Base-by-base conservation (phyloP, 768 basidiomycete species). In the Stropharia rugosoannulata region DNA sequence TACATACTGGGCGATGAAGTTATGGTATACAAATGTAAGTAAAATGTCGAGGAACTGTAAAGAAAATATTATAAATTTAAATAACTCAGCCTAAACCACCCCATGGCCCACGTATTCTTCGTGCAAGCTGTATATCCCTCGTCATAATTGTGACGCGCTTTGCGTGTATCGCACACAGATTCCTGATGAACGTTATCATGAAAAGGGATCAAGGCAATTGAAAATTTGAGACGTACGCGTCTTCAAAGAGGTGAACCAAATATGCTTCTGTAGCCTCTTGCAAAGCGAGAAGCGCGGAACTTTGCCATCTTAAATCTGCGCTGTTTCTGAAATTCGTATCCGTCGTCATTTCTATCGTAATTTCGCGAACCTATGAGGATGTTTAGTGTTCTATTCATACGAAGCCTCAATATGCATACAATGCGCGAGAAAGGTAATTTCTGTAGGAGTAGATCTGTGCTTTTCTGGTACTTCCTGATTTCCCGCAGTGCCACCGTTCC, bases 101-200 rank as follows among this genome's bases (percentile, higher is more conserved):
- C 88, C 90, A 95, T 44, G 88, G 86, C 3, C 96, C 96, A 47
- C 96, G 85, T 78, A 98, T 94, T 59, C 97, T 83, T 52, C 97
- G 81, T 19, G 97, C 97, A 50, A 99, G 86, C 65, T 98, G 96
- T 55, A 99, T 95, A 64, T 99, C 97, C 49, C 89, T 83, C 54
- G 94, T 93, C 95, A 98, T 98, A 63, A 98, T 88, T 5, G 96
- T 99, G 4, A 98, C 96, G 64, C 96, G 88, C 72, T 96, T 98
- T 13, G 96, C 96, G 66, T 98, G 96, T 61, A 99, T 91, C 5
- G 96, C 95, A 66, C 97, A 99, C 35, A 97, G 76, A 69, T 98
- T 97, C 41, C 95, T 97, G 12, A 44, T n/a, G 18, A 45, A 43
- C 38, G 18, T 44, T 42, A 42, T 63, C 38, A 51, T 5, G 7